Conservation (phyloP, 2,329 filamentous ascomycete species). For the Trichoderma sp. region DNA sequence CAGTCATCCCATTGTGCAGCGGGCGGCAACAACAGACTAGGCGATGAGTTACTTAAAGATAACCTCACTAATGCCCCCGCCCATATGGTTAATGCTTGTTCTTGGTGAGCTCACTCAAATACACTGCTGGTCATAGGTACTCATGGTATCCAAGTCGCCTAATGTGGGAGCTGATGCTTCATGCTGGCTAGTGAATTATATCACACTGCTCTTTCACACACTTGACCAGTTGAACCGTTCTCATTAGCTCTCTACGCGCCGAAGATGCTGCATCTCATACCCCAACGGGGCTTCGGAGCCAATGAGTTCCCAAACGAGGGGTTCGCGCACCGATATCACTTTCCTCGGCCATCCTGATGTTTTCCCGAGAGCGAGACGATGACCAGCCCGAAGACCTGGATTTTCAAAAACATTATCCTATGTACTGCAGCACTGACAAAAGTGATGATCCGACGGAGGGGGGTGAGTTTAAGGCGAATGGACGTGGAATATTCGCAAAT, state of each 20-base stretch:
- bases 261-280: conserved; percentile 2
- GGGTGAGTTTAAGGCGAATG: conserved; percentile 4
- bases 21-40: background rate
- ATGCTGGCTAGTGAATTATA: background rate
- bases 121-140: background rate
- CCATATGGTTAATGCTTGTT: background rate
- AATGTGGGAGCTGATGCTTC: conserved; percentile 9
- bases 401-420: background rate
- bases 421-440: background rate
- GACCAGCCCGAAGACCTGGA: background rate
- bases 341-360: background rate
- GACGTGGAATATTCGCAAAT: conserved; percentile 4
- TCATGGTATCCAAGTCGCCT: background rate
- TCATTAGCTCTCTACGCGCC: conserved; percentile 24
- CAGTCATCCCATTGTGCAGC: conserved; percentile 14
- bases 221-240: background rate
- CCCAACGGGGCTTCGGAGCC: background rate
- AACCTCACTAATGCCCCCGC: conserved; percentile 4
- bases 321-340: background rate
- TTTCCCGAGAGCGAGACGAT: background rate
- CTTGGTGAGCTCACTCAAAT: background rate
- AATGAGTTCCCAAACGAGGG: background rate
- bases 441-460: background rate
- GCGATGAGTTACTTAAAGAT: background rate
- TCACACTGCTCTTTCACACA: conserved; percentile 12